Conservation (phyloP, 495 filamentous ascomycete genomes). For the Cudoniella acicularis region DNA sequence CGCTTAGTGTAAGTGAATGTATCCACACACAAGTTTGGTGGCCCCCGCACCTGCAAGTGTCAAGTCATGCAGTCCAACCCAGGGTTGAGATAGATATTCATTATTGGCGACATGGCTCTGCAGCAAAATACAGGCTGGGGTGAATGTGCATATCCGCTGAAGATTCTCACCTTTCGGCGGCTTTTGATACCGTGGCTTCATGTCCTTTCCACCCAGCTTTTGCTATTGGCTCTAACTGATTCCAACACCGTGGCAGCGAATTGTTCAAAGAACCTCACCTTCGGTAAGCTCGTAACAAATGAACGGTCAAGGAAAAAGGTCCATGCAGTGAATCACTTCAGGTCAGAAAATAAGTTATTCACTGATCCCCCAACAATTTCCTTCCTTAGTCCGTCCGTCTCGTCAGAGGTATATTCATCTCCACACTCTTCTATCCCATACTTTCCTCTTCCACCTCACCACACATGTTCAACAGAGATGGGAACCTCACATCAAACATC, state of each 20-base stretch:
- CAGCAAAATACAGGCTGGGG: background rate
- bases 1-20: too few relatives aligned
- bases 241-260: background rate
- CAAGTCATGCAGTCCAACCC: background rate
- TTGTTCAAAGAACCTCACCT: background rate
- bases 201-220: background rate
- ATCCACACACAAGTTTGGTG: too few relatives aligned
- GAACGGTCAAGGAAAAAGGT: too few relatives aligned
- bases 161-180: background rate
- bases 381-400: too few relatives aligned
- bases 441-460: too few relatives aligned
- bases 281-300: background rate
- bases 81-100: background rate
- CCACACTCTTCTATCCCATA: too few relatives aligned
- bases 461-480: slow-evolving; percentile 20
- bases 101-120: background rate
- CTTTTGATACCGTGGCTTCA: background rate
- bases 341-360: too few relatives aligned
- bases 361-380: too few relatives aligned
- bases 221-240: background rate
- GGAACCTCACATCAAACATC: background rate
- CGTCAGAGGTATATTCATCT: too few relatives aligned
- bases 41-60: background rate
- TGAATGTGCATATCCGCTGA: background rate
- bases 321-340: too few relatives aligned